These are phyloP conservation scores for Claviceps purpurea DNA, from an alignment of 2,329 filamentous ascomycete species.

Conservation along the genomic window DNA sequence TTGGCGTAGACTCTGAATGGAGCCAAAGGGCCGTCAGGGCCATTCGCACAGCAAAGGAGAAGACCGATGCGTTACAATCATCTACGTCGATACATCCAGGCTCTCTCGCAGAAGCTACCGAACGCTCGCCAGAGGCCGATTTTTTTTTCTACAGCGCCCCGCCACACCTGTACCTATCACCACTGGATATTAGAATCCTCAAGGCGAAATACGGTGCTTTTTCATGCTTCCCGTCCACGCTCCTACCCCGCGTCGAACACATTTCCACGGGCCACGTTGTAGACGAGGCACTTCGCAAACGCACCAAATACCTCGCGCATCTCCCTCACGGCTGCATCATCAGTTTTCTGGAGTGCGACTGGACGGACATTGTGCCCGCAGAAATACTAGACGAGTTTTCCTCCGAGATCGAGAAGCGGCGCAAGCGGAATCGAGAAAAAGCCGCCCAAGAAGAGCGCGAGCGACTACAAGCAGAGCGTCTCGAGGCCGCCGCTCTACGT, in stretches of 20 bases:
- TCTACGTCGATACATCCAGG: constrained; percentile 10
- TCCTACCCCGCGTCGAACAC: constrained; percentile 77
- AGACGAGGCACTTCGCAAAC: constrained; percentile 70
- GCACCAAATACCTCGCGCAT: constrained; percentile 77
- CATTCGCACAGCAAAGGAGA: constrained; percentile 65
- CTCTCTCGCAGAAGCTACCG: constrained; percentile 3
- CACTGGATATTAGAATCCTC: constrained; percentile 82
- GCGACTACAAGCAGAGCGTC: constrained; percentile 64
- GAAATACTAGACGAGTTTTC: constrained; percentile 64
- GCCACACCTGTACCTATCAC: constrained; percentile 78
- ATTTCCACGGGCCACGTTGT: constrained; percentile 80
- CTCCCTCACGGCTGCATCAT: constrained; percentile 85
- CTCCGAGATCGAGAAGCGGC: constrained; percentile 61
- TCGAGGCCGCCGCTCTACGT: constrained; percentile 58
- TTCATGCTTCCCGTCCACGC: constrained; percentile 67
- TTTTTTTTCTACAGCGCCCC: constrained; percentile 85
- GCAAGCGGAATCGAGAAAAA: constrained; percentile 71
- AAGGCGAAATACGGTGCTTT: constrained; percentile 82
- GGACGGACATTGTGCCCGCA: constrained; percentile 73
- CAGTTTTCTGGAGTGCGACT: constrained; percentile 84
- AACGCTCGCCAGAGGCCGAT: constrained; percentile 27
- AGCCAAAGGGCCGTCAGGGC: constrained; percentile 67
- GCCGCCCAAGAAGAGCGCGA: constrained; percentile 78
- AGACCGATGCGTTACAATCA: constrained; percentile 35
- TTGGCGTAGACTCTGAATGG: constrained; percentile 88